These are phyloP conservation scores for Colletotrichum noveboracense DNA, from an alignment of 2,329 filamentous ascomycete species.

Conservation along the genomic window DNA sequence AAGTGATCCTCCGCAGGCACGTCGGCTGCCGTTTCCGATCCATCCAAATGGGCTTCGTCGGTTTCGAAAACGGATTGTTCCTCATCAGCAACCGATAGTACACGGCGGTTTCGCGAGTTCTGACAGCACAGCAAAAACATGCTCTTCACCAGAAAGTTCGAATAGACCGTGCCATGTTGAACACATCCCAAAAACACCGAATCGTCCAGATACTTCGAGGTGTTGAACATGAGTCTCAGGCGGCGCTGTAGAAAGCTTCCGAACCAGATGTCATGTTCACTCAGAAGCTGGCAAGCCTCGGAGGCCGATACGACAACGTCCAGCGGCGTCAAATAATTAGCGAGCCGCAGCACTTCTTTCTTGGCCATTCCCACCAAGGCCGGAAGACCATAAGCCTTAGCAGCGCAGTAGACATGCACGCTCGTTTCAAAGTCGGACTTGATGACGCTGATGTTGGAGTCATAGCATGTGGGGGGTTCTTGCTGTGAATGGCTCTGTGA, in stretches of 20 bases:
- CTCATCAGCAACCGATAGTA: rapidly evolving
- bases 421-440: not conserved
- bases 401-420: not conserved
- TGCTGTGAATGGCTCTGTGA: too few relatives aligned
- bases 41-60: not conserved
- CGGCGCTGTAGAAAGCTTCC: not conserved
- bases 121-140: not conserved
- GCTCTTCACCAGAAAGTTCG: not conserved
- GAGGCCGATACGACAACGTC: not conserved
- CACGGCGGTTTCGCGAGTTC: not conserved
- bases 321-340: not conserved
- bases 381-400: not conserved
- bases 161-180: not conserved
- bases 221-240: not conserved
- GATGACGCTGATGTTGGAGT: not conserved
- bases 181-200: not conserved
- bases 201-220: not conserved
- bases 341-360: not conserved
- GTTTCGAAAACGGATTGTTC: not conserved
- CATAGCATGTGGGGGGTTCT: not conserved
- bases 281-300: not conserved
- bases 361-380: not conserved
- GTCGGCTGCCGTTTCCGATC: not conserved
- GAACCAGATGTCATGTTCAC: not conserved
- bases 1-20: not conserved